Evolutionary conservation across 2,329 filamentous ascomycete genomes (phyloP).

Genomic region (Coniochaeta sp.): DNA sequence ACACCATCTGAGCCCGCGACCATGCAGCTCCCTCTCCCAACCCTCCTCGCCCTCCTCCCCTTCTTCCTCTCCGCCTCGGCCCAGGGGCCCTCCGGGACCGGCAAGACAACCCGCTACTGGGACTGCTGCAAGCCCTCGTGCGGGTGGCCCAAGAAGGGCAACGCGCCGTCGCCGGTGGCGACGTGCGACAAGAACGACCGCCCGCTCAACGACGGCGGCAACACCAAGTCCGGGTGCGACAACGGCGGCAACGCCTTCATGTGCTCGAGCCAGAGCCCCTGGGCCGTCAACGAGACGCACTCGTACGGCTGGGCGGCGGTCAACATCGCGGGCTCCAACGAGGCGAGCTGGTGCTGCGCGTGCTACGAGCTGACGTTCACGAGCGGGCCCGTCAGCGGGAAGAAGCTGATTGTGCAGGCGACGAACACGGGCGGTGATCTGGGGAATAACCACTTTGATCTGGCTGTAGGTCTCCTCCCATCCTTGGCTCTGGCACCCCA

Average conservation of each 20-base stretch:
- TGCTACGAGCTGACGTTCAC: slow-evolving; percentile 58
- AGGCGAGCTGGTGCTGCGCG: slow-evolving; percentile 22
- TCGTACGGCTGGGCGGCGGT: slow-evolving; percentile 49
- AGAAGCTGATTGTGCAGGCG: slow-evolving; percentile 54
- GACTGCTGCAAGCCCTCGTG: slow-evolving; percentile 57
- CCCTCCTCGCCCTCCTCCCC: slow-evolving; percentile 13
- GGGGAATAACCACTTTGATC: slow-evolving; percentile 46
- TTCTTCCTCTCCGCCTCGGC: slow-evolving; percentile 11
- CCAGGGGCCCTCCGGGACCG: slow-evolving; percentile 18
- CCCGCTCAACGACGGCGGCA: slow-evolving; percentile 32
- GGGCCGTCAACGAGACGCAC: slow-evolving; percentile 39
- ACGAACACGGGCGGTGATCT: slow-evolving; percentile 52
- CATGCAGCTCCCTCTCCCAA: slow-evolving; percentile 16
- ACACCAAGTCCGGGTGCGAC: slow-evolving; percentile 26
- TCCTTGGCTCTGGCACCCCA: too few species aligned
- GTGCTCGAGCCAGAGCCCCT: slow-evolving; percentile 44
- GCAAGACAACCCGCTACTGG: slow-evolving; percentile 30
- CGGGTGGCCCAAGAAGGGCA: slow-evolving; percentile 42
- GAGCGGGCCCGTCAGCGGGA: slow-evolving; percentile 41
- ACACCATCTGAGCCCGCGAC: background rate
- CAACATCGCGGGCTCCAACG: slow-evolving; percentile 31
- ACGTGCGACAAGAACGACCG: slow-evolving; percentile 42
- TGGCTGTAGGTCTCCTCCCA: slow-evolving; percentile 26
- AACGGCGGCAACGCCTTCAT: slow-evolving; percentile 43
- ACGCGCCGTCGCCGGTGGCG: slow-evolving; percentile 28